Evolutionary conservation across 163 green algal species (phyloP), one percentile per base, ranked within the genome.

Genomic region (Chloromonas sp.): DNA sequence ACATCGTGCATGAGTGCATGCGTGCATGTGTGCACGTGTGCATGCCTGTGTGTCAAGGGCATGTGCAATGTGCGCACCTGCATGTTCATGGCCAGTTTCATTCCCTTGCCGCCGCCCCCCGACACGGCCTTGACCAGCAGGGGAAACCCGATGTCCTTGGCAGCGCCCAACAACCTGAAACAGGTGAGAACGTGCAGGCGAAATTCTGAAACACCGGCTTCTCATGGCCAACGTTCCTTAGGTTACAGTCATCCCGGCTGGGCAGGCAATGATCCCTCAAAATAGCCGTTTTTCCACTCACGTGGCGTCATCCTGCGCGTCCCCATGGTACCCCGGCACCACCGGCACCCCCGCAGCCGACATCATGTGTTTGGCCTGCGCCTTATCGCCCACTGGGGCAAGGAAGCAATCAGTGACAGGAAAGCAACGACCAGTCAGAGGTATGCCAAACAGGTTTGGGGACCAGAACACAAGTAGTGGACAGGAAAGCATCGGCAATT

Each of bases 101-200:
- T 98, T 87, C 95, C 95, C 90, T 98, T 98, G 81, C 97, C 97
- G 61, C 97, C 97, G 2, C 97, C 97, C 0, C 97, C 97, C 61
- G 94, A 88, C 61, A 96, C 94, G 0, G 97, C 96, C 86, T 99
- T 99, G 13, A 99, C 92, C 88, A 99, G 95, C 82, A 98, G 85
- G 0, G 95, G 95, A 85, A 95, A 98, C 14, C 95, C 95, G 60
- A 97, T 90, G 0, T 81, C 80, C n/a, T 61, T 62, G 0, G 92
- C 94, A 88, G 96, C 92, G 1, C 87, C 78, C 58, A 87, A 58
- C 57, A 95, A 85, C 83, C 87, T 94, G 85, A n/a, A 36, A 36
- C 36, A 36, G 36, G 36, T 36, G 36, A 36, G 36, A 66, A n/a
- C 2, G 2, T 58, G 62, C 0, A 2, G 14, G 70, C 2, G 1